phyloP scores from a whole-genome alignment of 257 asterid genomes.

The Ehretia macrophylla region DNA sequence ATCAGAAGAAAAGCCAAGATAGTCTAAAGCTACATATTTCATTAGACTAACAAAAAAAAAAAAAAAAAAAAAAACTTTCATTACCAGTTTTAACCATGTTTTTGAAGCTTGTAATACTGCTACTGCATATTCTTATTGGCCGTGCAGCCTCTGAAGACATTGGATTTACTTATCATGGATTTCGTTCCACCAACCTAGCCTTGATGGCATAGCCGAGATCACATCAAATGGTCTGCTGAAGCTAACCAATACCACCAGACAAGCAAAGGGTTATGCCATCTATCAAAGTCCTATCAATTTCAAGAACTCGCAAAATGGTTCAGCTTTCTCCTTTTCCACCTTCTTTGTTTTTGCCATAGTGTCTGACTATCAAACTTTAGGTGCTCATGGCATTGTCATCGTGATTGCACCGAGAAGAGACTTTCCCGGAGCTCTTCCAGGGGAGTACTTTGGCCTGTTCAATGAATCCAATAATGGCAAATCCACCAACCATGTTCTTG shows the following conservation, averaged over 20 bases:
- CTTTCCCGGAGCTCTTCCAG: conserved; percentile 30
- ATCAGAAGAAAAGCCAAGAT: too few species aligned
- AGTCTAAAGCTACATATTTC: too few species aligned
- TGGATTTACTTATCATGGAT: conserved; percentile 47
- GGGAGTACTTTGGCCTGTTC: conserved; percentile 53
- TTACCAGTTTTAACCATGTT: conserved; percentile 23
- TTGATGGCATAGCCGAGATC: conserved; percentile 55
- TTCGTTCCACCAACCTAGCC: conserved; percentile 29
- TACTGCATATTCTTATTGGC: conserved; percentile 8
- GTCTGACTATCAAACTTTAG: conserved; percentile 30
- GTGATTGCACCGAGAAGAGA: conserved; percentile 46
- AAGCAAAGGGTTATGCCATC: conserved; percentile 49
- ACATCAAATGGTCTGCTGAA: conserved; percentile 35
- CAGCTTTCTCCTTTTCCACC: conserved; percentile 49
- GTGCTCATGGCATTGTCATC: conserved; percentile 60
- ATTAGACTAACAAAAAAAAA: too few species aligned
- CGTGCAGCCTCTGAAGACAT: conserved; percentile 12
- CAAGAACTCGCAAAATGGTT: conserved; percentile 34
- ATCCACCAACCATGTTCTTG: conserved; percentile 43
- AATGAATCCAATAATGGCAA: conserved; percentile 44
- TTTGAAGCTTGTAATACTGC: conserved; percentile 10
- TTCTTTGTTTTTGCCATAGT: conserved; percentile 50
- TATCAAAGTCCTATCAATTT: conserved; percentile 38
- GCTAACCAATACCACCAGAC: conserved; percentile 40
- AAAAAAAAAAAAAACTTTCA: too few species aligned